Conservation (phyloP, 2,329 filamentous ascomycete species). For the Myriangium duriaei region DNA sequence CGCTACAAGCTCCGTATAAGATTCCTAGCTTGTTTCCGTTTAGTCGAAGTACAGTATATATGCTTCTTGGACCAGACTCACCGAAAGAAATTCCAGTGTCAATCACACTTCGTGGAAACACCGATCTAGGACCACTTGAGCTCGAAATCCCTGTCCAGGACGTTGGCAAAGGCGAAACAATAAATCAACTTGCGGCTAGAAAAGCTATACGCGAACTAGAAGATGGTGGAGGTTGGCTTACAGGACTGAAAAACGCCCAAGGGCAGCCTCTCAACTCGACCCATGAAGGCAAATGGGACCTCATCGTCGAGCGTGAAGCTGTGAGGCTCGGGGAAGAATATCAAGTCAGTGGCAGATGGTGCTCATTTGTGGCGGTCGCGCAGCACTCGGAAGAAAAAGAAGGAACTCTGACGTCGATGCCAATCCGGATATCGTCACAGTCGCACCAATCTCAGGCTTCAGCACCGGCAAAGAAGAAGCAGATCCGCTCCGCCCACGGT, state of each 20-base stretch:
- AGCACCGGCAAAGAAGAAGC: too few species aligned
- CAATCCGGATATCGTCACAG: too few species aligned
- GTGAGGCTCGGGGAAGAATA: conserved; percentile 53
- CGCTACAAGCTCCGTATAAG: conserved; percentile 53
- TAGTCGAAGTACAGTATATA: conserved; percentile 51
- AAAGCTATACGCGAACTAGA: conserved; percentile 59
- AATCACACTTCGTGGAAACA: conserved; percentile 47
- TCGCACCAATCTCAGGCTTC: too few species aligned
- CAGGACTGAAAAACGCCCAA: too few species aligned
- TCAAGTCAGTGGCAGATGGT: conserved; percentile 58
- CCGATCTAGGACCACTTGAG: conserved; percentile 44
- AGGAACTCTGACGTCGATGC: too few species aligned
- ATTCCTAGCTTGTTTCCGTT: conserved; percentile 56
- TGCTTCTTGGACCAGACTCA: conserved; percentile 48
- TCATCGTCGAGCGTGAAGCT: conserved; percentile 47
- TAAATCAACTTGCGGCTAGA: conserved; percentile 55
- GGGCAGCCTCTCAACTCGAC: conserved; percentile 22
- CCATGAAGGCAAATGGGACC: conserved; percentile 33
- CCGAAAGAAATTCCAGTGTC: conserved; percentile 31
- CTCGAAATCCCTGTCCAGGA: conserved; percentile 51
- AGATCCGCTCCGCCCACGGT: too few species aligned
- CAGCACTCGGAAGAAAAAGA: too few species aligned
- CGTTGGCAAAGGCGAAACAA: conserved; percentile 35
- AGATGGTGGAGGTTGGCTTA: conserved; percentile 54
- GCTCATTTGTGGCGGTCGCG: conserved; percentile 59